Percentiles rank a stretch among this genome's conserved stretches.
Evolutionary conservation across 2,329 filamentous ascomycete species (phyloP).

Genomic region (Trichoderma citrinoviride): DNA sequence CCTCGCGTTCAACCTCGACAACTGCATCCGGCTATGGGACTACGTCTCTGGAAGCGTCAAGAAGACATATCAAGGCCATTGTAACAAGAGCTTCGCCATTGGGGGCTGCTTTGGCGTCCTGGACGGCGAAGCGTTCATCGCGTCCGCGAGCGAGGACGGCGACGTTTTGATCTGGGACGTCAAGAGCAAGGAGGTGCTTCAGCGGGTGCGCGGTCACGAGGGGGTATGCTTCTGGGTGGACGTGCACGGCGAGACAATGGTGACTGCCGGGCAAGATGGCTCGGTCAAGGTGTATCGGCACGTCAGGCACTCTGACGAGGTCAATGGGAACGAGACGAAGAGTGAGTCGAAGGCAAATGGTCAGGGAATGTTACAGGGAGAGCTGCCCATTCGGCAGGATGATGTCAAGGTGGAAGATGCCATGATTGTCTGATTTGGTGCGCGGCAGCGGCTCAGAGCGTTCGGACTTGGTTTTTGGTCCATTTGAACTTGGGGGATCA

Average conservation of each 20-base stretch:
- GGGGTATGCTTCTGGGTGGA: slow-evolving; percentile 67
- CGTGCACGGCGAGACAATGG: slow-evolving; percentile 54
- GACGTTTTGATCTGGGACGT: slow-evolving; percentile 88
- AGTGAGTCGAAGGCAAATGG: slow-evolving; percentile 36
- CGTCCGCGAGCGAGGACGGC: slow-evolving; percentile 84
- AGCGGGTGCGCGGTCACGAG: slow-evolving; percentile 55
- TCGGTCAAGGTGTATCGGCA: slow-evolving; percentile 51
- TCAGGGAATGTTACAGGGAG: slow-evolving; percentile 56
- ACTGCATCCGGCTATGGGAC: slow-evolving; percentile 88
- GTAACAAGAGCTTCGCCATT: slow-evolving; percentile 81
- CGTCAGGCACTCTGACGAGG: slow-evolving; percentile 21
- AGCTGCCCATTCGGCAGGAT: slow-evolving; percentile 43
- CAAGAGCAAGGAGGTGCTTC: slow-evolving; percentile 75
- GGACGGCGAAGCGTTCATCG: slow-evolving; percentile 59
- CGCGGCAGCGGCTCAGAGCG: no score
- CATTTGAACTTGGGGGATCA: background rate
- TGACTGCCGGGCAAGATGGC: slow-evolving; percentile 56
- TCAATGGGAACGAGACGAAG: slow-evolving; percentile 24
- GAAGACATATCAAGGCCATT: slow-evolving; percentile 95
- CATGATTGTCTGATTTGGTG: slow-evolving; percentile 6
- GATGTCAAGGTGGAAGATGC: slow-evolving; percentile 40
- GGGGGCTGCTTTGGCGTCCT: slow-evolving; percentile 73
- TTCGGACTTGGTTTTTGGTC: background rate
- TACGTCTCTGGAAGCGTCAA: slow-evolving; percentile 88
- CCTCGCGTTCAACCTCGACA: slow-evolving; percentile 87